Percentiles rank a stretch among this genome's conserved stretches.
Evolutionary conservation across 768 basidiomycete genomes (phyloP).

Genomic region (Panaeolus papilionaceus): DNA sequence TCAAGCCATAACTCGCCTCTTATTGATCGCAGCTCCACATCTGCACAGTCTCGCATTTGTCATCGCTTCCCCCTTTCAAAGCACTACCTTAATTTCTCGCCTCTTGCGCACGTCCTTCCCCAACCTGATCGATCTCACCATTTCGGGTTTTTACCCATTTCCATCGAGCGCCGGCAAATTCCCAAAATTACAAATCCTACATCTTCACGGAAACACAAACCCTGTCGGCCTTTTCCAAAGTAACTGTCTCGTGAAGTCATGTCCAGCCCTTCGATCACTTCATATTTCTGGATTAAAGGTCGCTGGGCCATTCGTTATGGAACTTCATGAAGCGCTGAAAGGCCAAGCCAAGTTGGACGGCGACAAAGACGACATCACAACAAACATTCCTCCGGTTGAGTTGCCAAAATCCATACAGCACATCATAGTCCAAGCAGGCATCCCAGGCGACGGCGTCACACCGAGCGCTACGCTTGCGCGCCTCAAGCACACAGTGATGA

Average conservation of each 20-base stretch:
- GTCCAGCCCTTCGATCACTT: conserved; percentile 45
- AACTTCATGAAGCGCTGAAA: conserved; percentile 42
- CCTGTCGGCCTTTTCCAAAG: conserved; percentile 52
- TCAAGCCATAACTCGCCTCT: conserved; percentile 10
- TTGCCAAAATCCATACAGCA: conserved; percentile 32
- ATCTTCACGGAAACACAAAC: conserved; percentile 56
- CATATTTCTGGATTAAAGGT: conserved; percentile 48
- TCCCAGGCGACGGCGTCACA: conserved; percentile 19
- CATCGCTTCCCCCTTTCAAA: conserved; percentile 34
- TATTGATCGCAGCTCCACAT: conserved; percentile 16
- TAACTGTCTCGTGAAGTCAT: conserved; percentile 43
- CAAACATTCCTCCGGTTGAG: conserved; percentile 31
- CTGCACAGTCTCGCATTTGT: conserved; percentile 45
- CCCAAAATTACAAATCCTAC: conserved; percentile 45
- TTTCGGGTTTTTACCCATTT: conserved; percentile 58
- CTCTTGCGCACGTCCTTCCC: conserved; percentile 52
- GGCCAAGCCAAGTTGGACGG: background rate
- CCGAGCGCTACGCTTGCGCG: conserved; percentile 16
- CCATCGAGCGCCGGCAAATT: conserved; percentile 39
- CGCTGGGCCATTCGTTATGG: conserved; percentile 48
- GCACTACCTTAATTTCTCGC: conserved; percentile 46
- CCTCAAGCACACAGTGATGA: conserved; percentile 37
- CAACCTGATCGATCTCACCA: conserved; percentile 43
- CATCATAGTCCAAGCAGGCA: conserved; percentile 35
- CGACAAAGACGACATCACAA: conserved; percentile 18